These are phyloP conservation scores for Tylopilus sp. DNA, from an alignment of 1,284 basidiomycete genomes.

Conservation along the genomic window DNA sequence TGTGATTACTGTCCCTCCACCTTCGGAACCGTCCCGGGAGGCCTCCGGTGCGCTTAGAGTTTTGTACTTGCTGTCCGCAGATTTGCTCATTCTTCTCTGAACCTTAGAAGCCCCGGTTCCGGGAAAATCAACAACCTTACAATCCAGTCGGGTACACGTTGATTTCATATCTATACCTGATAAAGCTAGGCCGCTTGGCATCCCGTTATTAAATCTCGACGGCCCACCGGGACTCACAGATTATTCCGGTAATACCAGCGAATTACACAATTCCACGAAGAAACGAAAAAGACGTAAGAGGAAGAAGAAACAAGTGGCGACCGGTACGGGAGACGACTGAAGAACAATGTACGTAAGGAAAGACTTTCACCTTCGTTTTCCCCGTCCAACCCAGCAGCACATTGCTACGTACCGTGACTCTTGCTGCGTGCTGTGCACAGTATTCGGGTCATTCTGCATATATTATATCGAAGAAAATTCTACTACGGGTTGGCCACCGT, in stretches of 20 bases:
- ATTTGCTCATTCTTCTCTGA: slow-evolving; percentile 14
- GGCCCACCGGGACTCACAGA: slow-evolving; percentile 41
- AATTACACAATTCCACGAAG: slow-evolving; percentile 36
- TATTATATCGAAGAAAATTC: neutral
- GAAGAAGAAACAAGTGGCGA: slow-evolving; percentile 40
- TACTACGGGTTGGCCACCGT: neutral
- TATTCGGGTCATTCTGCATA: neutral
- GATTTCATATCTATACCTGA: slow-evolving; percentile 7
- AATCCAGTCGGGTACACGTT: slow-evolving; percentile 4
- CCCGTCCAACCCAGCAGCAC: neutral
- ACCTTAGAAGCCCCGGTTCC: slow-evolving; percentile 16
- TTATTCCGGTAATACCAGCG: slow-evolving; percentile 33
- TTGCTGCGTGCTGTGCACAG: neutral
- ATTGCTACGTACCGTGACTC: neutral
- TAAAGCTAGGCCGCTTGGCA: slow-evolving; percentile 16
- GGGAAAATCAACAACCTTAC: slow-evolving; percentile 5
- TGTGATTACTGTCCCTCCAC: neutral
- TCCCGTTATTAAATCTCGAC: slow-evolving; percentile 54
- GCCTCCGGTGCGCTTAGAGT: slow-evolving; percentile 19
- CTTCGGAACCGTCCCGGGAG: slow-evolving; percentile 7
- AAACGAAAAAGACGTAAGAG: slow-evolving; percentile 55
- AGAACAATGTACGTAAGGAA: slow-evolving; percentile 19
- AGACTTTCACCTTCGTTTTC: neutral
- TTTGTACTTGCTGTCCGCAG: slow-evolving; percentile 3
- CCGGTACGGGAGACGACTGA: slow-evolving; percentile 15